These are phyloP conservation scores for Nakaseomyces glabratus DNA, from an alignment of 1,139 yeast species.

Conservation along the genomic window DNA sequence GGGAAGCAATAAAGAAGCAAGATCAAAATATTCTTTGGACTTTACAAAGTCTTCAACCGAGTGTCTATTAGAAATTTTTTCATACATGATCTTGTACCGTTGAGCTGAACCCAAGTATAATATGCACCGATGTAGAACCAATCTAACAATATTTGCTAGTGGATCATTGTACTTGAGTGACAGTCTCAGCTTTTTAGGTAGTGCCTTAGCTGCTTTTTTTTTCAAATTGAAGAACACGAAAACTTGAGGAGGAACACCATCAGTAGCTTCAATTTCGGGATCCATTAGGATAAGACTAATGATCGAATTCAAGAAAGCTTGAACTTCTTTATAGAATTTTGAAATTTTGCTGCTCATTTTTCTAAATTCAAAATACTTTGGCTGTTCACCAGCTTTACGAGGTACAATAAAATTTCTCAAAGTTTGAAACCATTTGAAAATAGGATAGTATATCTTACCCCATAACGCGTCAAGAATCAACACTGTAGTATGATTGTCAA, in stretches of 20 bases:
- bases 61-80: constrained; percentile 38
- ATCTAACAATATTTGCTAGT: constrained; percentile 37
- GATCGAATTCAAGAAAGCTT: constrained; percentile 34
- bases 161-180: constrained; percentile 20
- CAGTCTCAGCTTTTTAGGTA: constrained; percentile 13
- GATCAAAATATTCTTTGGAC: constrained; percentile 43
- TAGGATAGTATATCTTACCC: constrained; percentile 57
- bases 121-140: constrained; percentile 46
- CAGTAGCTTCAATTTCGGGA: constrained; percentile 3
- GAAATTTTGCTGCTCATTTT: constrained; percentile 45
- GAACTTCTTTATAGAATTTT: constrained; percentile 40
- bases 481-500: constrained; percentile 16
- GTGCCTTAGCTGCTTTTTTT: constrained; percentile 16
- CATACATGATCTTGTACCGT: constrained; percentile 44
- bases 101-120: constrained; percentile 52
- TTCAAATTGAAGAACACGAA: constrained; percentile 7
- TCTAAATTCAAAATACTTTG: constrained; percentile 44
- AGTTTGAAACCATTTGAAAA: constrained; percentile 41
- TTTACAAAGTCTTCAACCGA: constrained; percentile 35
- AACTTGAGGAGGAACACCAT: constrained; percentile 6
- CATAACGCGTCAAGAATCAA: constrained; percentile 42
- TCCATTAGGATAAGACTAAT: constrained; percentile 5
- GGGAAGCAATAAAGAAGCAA: constrained; percentile 49
- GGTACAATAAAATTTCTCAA: constrained; percentile 22
- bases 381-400: constrained; percentile 21